Base-by-base conservation (phyloP, 192 early-diverging fungal genomes). In the Backusella circina region DNA sequence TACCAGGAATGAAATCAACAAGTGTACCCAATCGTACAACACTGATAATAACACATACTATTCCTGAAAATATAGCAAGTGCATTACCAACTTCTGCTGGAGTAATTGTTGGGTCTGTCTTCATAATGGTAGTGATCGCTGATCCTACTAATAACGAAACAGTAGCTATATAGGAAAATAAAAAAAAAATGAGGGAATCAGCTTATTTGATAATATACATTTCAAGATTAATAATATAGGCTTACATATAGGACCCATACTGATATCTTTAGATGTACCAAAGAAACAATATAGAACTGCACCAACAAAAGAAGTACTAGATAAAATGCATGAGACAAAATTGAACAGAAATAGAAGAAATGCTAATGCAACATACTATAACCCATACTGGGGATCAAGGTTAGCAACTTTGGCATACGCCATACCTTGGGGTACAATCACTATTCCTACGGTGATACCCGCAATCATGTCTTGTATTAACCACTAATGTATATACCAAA, bases 1-100 rank as follows among this genome's bases (percentile, higher is more conserved):
- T 78, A 97, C 91, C 79, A 30, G 96, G 92, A 80, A 98, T 93
- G 77, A 97, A 95, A 80, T 97, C 94, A 31, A 97, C 91, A 36
- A 97, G 83, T 74, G 94, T 89, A 13, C 96, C 96, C 28, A 98
- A 83, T 6, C 94, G 90, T n/a, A 97, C 73, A 12, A 97, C 74
- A 51, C 96, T 95, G 33, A 98, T 77, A 32, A 84, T 80, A 16
- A 89, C 79, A 18, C 93, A 77, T 23, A 94, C 81, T 28, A 92
- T 78, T 23, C 96, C 96, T 41, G 90, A 84, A 47, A 97, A 83
- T 35, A 97, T 85, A 28, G 93, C 86, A 23, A 96, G 68, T 21
- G 89, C 85, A 38, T 87, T 79, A n/a, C 87, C 86, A 71, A 91
- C 91, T 51, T 82, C 72, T 66, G 91, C 80, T 36, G 76, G 78